Percentiles rank a stretch among this genome's conserved stretches.
Evolutionary conservation across 2,329 filamentous ascomycete genomes (phyloP).

Genomic region (Talaromyces sp.): DNA sequence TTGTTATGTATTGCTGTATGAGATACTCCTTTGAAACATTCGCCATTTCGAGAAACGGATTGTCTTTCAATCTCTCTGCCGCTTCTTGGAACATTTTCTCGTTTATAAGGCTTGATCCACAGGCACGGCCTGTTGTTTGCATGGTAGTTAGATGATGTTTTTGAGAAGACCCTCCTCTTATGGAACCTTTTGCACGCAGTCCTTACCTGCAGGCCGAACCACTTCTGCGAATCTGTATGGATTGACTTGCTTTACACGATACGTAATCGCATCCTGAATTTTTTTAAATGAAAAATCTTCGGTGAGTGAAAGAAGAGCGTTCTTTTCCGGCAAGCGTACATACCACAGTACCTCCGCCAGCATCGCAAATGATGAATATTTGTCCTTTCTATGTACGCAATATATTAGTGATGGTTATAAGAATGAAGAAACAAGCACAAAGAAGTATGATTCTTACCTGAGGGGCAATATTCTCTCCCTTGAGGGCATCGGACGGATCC

Average conservation of each 20-base stretch:
- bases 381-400: not conserved
- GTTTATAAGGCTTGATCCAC: not conserved
- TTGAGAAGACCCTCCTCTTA: not conserved
- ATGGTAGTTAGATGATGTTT: not conserved
- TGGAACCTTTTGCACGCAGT: not conserved
- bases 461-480: not conserved
- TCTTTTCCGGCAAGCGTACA: not conserved
- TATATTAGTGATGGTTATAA: not conserved
- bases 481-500: not conserved
- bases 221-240: not conserved
- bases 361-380: conserved; percentile 5
- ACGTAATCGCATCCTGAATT: conserved; percentile 8
- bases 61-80: not conserved
- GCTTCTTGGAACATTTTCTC: not conserved
- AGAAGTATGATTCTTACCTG: not conserved
- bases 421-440: not conserved
- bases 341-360: conserved; percentile 6
- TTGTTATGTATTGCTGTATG: not conserved
- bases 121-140: not conserved
- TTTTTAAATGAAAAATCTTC: not conserved
- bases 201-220: not conserved
- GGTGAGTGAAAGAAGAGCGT: not conserved
- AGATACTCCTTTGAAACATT: not conserved
- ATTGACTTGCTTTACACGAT: not conserved
- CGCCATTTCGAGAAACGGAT: not conserved